Evolutionary conservation across 202 grass and related monocot genomes (phyloP), one percentile per base, ranked within the genome.

Genomic region (Elaeis oleifera): DNA sequence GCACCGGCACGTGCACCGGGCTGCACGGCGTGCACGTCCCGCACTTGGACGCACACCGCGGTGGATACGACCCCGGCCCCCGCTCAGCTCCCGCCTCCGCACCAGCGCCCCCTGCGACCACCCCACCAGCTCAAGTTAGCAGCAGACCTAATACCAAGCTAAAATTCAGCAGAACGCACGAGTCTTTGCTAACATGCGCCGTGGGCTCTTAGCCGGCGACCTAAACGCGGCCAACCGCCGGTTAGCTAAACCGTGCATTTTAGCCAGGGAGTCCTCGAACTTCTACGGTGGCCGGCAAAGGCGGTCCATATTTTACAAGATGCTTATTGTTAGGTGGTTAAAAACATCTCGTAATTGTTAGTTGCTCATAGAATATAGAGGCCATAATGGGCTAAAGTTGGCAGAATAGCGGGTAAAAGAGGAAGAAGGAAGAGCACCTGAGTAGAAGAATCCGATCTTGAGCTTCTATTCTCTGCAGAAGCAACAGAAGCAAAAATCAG

Each of bases 1-100:
- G 85, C 56, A 95, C 83, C 53, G 83, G 70, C 17, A 95, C 75
- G 69, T 84, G 86, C 13, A 90, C 83, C 57, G 90, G 83, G 59
- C 75, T 57, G 58, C 90, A 95, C 48, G 90, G 90, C 52, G 1
- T 84, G 75, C 90, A 95, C 29, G 67, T 51, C 11, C 90, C 83
- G 61, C 90, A 95, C 83, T 87, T 90, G 49, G 69, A 28, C 56
- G 80, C 49, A 75, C 86, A 95, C 65, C 75, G 80, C 6, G 90
- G 90, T 19, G 86, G 90, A 73, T 82, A 84, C 14, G 86, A 95
- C 63, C 90, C 90, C 25, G 83, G 83, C 0, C 83, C 3, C 61
- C 79, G 59, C 75, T 19, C 23, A 44, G 49, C 21, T 23, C 21
- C 49, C 17, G 52, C 52, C 56, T 57, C 16, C 55, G 16, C 60